Percentiles rank a stretch among this genome's conserved stretches.
Evolutionary conservation across 768 basidiomycete genomes (phyloP).

Genomic region (Boletus insuetus): DNA sequence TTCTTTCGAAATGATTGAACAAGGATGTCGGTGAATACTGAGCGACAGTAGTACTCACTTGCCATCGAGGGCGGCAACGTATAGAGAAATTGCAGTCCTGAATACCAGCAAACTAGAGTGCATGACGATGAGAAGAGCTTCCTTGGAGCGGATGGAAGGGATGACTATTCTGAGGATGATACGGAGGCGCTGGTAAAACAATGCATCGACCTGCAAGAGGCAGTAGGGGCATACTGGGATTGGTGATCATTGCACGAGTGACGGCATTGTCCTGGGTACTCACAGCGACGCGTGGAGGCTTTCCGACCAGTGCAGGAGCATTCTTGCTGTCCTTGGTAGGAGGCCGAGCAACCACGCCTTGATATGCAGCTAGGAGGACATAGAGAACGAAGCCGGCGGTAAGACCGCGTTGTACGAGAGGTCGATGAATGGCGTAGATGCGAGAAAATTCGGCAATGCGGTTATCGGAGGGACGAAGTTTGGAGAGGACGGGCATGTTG

Average conservation of each 20-base stretch:
- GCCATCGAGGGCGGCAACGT: constrained; percentile 93
- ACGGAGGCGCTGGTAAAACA: constrained; percentile 82
- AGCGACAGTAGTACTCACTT: constrained; percentile 47
- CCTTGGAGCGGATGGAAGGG: constrained; percentile 79
- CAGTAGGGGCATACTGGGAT: background rate
- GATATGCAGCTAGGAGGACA: constrained; percentile 62
- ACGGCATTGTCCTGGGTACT: constrained; percentile 22
- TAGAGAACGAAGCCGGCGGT: constrained; percentile 71
- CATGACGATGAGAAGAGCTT: constrained; percentile 81
- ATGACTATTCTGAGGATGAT: constrained; percentile 84
- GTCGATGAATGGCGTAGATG: constrained; percentile 63
- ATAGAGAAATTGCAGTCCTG: constrained; percentile 88
- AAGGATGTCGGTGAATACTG: background rate
- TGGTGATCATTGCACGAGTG: background rate
- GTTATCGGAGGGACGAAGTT: constrained; percentile 31
- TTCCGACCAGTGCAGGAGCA: constrained; percentile 33
- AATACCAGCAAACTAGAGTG: constrained; percentile 89
- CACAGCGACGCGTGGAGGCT: constrained; percentile 66
- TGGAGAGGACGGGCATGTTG: constrained; percentile 31
- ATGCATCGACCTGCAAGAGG: constrained; percentile 70
- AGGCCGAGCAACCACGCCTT: constrained; percentile 49
- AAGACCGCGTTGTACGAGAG: constrained; percentile 67
- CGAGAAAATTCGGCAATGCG: constrained; percentile 44
- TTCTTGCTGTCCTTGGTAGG: constrained; percentile 16
- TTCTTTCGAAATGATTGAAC: constrained; percentile 45